phyloP scores from a whole-genome alignment of 169 alveolate species.

The Pseudocohnilembus persalinus region DNA sequence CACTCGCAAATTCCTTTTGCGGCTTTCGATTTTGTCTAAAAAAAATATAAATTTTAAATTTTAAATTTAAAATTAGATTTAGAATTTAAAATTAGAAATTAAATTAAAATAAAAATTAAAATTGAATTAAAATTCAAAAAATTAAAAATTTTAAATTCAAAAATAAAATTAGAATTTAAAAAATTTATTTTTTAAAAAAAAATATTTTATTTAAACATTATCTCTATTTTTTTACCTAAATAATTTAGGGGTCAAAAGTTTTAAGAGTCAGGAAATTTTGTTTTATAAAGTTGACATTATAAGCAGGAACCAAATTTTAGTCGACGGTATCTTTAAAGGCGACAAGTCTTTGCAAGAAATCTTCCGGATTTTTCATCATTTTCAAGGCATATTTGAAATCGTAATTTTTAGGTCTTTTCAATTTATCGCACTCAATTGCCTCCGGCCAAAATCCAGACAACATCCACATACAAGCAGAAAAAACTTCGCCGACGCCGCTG shows the following conservation, averaged over 20 bases:
- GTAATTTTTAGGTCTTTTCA: conserved; percentile 89
- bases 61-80: no score
- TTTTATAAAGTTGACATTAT: conserved; percentile 87
- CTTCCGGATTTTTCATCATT: conserved; percentile 94
- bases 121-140: no score
- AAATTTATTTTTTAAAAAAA: no score
- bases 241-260: conserved; percentile 88
- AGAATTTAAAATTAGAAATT: no score
- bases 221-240: no score
- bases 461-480: conserved; percentile 91
- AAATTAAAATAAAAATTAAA: no score
- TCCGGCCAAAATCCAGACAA: conserved; percentile 88
- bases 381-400: conserved; percentile 94
- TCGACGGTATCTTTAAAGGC: conserved; percentile 90
- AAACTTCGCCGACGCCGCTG: conserved; percentile 93
- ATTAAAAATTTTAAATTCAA: no score
- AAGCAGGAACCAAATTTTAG: conserved; percentile 84
- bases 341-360: conserved; percentile 86
- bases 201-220: no score
- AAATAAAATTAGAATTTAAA: no score
- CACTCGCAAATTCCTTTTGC: conserved; percentile 91
- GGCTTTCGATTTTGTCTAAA: conserved; percentile 91
- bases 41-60: no score
- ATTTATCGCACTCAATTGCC: conserved; percentile 90
- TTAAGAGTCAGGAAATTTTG: conserved; percentile 69